These are phyloP conservation scores for Friedmanniomyces simplex DNA, from an alignment of 495 filamentous ascomycete species.

Conservation along the genomic window DNA sequence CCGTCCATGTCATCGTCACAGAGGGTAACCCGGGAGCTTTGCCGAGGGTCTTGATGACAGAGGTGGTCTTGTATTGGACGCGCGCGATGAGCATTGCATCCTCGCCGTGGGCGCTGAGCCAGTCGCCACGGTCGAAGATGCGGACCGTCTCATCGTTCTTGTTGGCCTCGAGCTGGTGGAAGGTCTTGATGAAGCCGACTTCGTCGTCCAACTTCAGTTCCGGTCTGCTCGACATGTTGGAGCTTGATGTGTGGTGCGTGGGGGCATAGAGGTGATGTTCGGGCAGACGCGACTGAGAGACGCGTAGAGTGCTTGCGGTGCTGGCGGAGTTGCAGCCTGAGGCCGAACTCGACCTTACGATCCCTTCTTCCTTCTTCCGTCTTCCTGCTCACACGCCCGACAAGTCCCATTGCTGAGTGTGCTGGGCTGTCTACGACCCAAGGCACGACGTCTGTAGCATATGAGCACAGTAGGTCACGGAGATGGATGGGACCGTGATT, in stretches of 20 bases:
- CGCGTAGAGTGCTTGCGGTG: background rate
- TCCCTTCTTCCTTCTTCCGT: too few relatives aligned
- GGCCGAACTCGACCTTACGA: too few relatives aligned
- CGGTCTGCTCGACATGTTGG: conserved; percentile 41
- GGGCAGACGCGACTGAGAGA: background rate
- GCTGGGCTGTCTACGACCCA: too few relatives aligned
- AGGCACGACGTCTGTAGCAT: too few relatives aligned
- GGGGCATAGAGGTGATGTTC: background rate
- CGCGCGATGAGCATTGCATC: conserved; percentile 91
- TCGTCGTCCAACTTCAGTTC: conserved; percentile 97
- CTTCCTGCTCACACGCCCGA: too few relatives aligned
- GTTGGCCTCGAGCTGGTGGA: conserved; percentile 57
- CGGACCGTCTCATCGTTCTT: conserved; percentile 66
- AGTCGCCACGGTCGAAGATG: conserved; percentile 90
- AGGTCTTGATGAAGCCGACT: conserved; percentile 89
- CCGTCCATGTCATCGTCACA: conserved; percentile 85
- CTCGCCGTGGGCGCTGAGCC: conserved; percentile 85
- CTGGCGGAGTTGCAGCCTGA: too few relatives aligned
- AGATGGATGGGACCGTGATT: too few relatives aligned
- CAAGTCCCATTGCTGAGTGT: too few relatives aligned
- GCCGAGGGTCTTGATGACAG: conserved; percentile 82
- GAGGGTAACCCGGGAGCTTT: conserved; percentile 74
- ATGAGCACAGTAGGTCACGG: too few relatives aligned
- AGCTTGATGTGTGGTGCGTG: background rate
- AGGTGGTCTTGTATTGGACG: conserved; percentile 94